Evolutionary conservation across 495 filamentous ascomycete genomes (phyloP).

Genomic region (Podospora didyma): DNA sequence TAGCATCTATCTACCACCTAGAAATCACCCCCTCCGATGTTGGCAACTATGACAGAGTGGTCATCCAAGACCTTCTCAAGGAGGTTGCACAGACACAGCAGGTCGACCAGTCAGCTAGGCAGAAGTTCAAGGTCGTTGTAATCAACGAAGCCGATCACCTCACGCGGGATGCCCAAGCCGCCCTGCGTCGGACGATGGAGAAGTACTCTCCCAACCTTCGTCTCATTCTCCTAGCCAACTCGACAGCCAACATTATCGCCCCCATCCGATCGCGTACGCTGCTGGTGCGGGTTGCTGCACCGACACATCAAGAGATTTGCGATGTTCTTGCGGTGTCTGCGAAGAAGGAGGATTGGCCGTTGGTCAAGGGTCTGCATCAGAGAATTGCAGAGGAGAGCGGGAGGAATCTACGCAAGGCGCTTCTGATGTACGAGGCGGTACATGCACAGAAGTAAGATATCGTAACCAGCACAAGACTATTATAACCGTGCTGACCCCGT

Average conservation of each 20-base stretch:
- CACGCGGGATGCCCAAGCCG: conserved; percentile 91
- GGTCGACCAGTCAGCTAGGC: conserved; percentile 82
- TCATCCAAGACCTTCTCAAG: conserved; percentile 92
- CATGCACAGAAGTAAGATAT: conserved; percentile 85
- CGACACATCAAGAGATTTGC: conserved; percentile 79
- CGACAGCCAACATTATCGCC: conserved; percentile 94
- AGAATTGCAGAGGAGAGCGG: conserved; percentile 90
- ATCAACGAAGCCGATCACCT: conserved; percentile 99
- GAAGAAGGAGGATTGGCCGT: conserved; percentile 70
- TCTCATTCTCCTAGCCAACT: conserved; percentile 88
- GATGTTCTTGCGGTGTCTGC: conserved; percentile 70
- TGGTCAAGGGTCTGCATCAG: conserved; percentile 65
- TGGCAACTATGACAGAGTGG: conserved; percentile 92
- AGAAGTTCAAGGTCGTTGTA: conserved; percentile 96
- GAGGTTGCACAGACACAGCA: conserved; percentile 98
- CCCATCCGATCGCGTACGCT: conserved; percentile 87
- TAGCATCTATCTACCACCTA: conserved; percentile 90
- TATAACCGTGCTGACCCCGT: conserved; percentile 7
- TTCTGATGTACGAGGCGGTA: conserved; percentile 94
- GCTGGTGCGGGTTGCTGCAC: conserved; percentile 87
- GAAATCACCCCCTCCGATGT: conserved; percentile 98
- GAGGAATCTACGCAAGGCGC: conserved; percentile 80
- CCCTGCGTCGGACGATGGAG: conserved; percentile 94
- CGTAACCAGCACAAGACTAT: neutral
- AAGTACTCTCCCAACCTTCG: conserved; percentile 95